Percentiles rank a stretch among this genome's conserved stretches.
phyloP scores from a whole-genome alignment of 176 grass and related monocot genomes.

The Tillandsia fasciculata region DNA sequence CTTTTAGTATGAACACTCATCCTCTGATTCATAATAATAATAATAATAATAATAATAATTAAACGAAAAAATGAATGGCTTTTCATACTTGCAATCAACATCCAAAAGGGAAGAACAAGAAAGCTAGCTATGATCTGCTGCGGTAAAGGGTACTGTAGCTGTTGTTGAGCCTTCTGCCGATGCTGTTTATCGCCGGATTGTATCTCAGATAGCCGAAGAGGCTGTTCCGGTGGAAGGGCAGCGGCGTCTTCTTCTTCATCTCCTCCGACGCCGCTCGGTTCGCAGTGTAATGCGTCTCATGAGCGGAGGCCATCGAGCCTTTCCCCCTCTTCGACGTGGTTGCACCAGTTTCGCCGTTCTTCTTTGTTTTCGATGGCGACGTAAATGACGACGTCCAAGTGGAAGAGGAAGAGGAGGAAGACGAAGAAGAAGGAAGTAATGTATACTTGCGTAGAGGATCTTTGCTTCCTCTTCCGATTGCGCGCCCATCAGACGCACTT shows the following conservation, averaged over 20 bases:
- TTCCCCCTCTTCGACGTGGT: constrained; percentile 42
- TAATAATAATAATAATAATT: too few species aligned
- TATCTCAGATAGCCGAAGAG: constrained; percentile 73
- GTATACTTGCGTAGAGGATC: constrained; percentile 71
- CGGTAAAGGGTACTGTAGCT: constrained; percentile 13
- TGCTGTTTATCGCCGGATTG: constrained; percentile 79
- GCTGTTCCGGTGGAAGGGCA: constrained; percentile 76
- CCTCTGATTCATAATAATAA: too few species aligned
- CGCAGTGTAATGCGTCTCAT: constrained; percentile 54
- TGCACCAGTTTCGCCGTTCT: background rate
- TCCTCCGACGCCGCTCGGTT: constrained; percentile 51
- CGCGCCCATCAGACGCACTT: constrained; percentile 84
- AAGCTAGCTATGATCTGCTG: background rate
- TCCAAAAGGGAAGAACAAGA: too few species aligned
- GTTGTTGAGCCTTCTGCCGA: constrained; percentile 45
- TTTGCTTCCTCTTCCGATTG: constrained; percentile 46
- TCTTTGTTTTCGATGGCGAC: background rate
- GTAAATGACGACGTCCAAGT: background rate
- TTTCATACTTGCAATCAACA: too few species aligned
- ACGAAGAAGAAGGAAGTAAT: constrained; percentile 19
- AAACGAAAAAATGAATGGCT: too few species aligned
- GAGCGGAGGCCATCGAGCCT: constrained; percentile 35
- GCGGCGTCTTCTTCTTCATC: constrained; percentile 50
- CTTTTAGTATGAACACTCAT: too few species aligned
- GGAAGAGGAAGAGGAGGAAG: constrained; percentile 6